Evolutionary conservation across 1,284 basidiomycete species (phyloP), one percentile per base, ranked within the genome.

Genomic region (Malassezia arunalokei): DNA sequence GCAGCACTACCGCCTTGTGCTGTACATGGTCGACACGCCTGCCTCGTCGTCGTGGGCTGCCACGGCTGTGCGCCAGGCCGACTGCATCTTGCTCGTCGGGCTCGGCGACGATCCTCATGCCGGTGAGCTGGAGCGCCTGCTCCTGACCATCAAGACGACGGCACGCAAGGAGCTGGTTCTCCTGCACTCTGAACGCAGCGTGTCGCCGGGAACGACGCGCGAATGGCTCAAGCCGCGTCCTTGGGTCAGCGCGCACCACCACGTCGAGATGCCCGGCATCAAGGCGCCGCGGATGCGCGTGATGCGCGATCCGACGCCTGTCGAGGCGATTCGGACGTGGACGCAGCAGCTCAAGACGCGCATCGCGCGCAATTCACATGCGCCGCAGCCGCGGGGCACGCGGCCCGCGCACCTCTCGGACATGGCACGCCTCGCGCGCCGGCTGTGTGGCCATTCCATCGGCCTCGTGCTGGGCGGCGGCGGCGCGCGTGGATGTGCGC

Each of bases 191-290:
- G 88, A 95, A 66, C 82, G 90, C 32, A 84, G 83, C 30, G 88
- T 98, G 3, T 77, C 81, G 3, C 84, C 90, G 3, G 92, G 94
- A 3, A 91, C 87, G 8, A 98, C 94, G 28, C 81, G 92, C 47
- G 85, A 87, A 71, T 99, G 92, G 92, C 79, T 99, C 42, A 90
- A 90, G 79, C 87, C 87, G 49, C 86, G 92, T 43, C 86, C 90
- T 14, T 98, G 92, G 91, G 79, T 95, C 5, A 85, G 89, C 72
- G 86, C 87, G 59, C 88, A 92, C 67, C 83, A 87, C 47, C 90
- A 94, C 67, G 82, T 92, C 48, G 88, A 92, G 71, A 77, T 92
- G 47, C 80, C 84, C 0, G 87, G 75, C 28, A 62, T 68, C n/a
- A 32, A 53, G 37, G 44, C 58, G 5, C 49, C 50, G 8, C 28